phyloP scores from a whole-genome alignment of 768 basidiomycete species.

The Macrolepiota fuliginosa region DNA sequence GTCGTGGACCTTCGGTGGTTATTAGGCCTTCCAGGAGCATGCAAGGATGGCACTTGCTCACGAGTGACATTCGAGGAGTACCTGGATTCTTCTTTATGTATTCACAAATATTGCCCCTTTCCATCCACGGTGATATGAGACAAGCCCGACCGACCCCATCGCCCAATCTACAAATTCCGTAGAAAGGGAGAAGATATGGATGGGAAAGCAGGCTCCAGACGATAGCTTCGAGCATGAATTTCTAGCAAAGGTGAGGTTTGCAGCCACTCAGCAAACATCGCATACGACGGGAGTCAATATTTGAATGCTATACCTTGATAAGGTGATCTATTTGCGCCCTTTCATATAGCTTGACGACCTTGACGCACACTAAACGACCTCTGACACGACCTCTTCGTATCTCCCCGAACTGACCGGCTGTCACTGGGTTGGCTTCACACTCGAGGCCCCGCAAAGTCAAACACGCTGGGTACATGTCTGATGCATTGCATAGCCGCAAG shows the following conservation, averaged over 20 bases:
- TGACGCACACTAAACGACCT: conserved; percentile 23
- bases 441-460: conserved; percentile 19
- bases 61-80: conserved; percentile 1
- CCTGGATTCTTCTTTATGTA: neutral
- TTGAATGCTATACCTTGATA: conserved; percentile 19
- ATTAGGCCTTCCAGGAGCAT: neutral
- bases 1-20: neutral
- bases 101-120: conserved; percentile 11
- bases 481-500: conserved; percentile 20
- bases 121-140: conserved; percentile 16
- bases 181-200: conserved; percentile 14
- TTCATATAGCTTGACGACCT: conserved; percentile 24
- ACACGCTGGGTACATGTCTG: conserved; percentile 25
- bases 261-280: neutral
- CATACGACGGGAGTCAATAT: conserved; percentile 14
- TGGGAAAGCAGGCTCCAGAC: conserved; percentile 15
- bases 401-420: conserved; percentile 23
- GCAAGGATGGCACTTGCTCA: neutral
- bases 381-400: conserved; percentile 23
- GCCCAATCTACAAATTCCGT: conserved; percentile 10
- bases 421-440: conserved; percentile 12
- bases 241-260: neutral
- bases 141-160: neutral
- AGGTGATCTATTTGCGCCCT: conserved; percentile 16
- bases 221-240: conserved; percentile 8